Evolutionary conservation across 306 rosid species (phyloP).

Genomic region (Luffa acutangula): DNA sequence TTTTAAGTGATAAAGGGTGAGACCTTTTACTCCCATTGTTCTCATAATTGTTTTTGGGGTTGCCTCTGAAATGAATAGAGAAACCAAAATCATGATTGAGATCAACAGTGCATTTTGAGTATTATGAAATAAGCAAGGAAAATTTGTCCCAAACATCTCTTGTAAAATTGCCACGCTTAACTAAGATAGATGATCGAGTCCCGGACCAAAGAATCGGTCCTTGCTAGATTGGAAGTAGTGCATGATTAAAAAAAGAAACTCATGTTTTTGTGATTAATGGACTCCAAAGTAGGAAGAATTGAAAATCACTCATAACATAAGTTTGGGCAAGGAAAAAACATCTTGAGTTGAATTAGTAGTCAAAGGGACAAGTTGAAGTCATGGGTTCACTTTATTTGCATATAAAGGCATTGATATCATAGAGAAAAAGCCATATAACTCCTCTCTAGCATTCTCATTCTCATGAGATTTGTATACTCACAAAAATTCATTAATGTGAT

Average conservation of each 20-base stretch:
- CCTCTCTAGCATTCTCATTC: not conserved
- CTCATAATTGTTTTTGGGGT: constrained; percentile 53
- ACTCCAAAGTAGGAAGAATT: not conserved
- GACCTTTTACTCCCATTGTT: constrained; percentile 60
- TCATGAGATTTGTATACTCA: not conserved
- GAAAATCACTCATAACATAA: not conserved
- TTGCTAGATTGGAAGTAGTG: too few relatives aligned
- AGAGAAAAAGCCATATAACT: not conserved
- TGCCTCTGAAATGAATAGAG: constrained; percentile 33
- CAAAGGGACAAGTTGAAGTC: not conserved
- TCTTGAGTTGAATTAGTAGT: not conserved
- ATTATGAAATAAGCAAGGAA: not conserved
- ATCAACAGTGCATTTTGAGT: not conserved
- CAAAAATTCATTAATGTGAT: not conserved
- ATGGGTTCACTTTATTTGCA: too few relatives aligned
- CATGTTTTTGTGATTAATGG: not conserved
- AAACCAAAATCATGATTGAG: constrained; percentile 2
- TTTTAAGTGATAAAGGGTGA: constrained; percentile 55
- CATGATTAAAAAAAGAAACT: too few relatives aligned
- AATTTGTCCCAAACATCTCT: not conserved
- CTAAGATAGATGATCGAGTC: not conserved
- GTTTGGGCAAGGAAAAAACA: not conserved
- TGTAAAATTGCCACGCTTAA: not conserved
- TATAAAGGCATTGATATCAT: not conserved
- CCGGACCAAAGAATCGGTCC: not conserved